phyloP scores from a whole-genome alignment of 345 rosid species.

The Syzygium grande region DNA sequence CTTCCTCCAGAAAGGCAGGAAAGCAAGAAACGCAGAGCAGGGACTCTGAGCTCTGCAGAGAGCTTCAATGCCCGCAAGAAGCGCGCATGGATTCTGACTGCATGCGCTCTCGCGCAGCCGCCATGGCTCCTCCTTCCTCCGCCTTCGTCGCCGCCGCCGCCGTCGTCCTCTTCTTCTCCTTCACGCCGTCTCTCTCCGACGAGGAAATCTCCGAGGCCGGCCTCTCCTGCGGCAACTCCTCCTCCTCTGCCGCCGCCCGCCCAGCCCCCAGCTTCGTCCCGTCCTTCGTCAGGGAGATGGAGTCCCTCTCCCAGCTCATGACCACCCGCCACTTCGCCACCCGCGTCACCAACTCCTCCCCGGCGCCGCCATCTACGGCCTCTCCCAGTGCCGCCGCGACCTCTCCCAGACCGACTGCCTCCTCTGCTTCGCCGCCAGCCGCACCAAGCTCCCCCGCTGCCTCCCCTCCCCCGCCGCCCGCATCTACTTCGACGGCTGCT shows the following conservation, averaged over 20 bases:
- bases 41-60: too few relatives aligned
- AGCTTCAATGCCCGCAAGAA: neutral
- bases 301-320: neutral
- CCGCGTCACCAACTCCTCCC: neutral
- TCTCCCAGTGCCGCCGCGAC: conserved; percentile 40
- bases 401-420: conserved; percentile 33
- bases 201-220: conserved; percentile 3
- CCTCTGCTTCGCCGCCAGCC: conserved; percentile 27
- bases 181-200: neutral
- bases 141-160: neutral
- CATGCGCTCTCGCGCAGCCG: neutral
- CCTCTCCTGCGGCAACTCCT: neutral
- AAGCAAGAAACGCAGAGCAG: neutral
- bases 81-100: neutral
- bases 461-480: conserved; percentile 31
- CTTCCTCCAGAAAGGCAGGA: neutral
- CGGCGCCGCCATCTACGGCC: conserved; percentile 15
- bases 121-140: neutral
- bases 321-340: neutral
- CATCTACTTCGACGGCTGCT: conserved; percentile 54
- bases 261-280: neutral
- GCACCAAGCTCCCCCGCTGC: conserved; percentile 18
- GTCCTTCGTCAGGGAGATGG: conserved; percentile 8
- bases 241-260: neutral
- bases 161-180: neutral